These are phyloP conservation scores for Backusella parvicylindrica DNA, from an alignment of 192 early-diverging fungal species.

Conservation along the genomic window DNA sequence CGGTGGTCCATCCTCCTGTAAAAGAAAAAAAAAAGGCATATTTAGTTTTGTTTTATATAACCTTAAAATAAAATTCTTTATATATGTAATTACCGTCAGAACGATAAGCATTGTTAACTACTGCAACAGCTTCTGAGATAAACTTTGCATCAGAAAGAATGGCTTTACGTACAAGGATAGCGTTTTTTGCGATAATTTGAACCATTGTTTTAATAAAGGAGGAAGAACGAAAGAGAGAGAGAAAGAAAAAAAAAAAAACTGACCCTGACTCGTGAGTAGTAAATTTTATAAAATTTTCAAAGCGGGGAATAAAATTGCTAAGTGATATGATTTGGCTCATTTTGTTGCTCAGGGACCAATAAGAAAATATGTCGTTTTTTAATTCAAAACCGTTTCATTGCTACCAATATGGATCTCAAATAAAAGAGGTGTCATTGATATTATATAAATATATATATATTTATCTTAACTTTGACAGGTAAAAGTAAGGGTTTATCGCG, in stretches of 20 bases:
- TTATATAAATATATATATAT: too few relatives aligned
- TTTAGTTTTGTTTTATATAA: too few relatives aligned
- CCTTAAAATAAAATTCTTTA: too few relatives aligned
- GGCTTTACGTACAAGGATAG: background rate
- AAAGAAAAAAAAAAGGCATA: too few relatives aligned
- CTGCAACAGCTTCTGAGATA: background rate
- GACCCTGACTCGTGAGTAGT: background rate
- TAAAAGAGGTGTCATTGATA: too few relatives aligned
- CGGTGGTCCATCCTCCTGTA: conserved; percentile 48
- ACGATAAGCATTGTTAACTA: conserved; percentile 47
- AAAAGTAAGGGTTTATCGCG: too few relatives aligned
- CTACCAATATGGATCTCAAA: background rate
- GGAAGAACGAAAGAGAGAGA: background rate
- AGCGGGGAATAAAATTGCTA: background rate
- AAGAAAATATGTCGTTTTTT: background rate
- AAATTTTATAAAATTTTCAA: background rate
- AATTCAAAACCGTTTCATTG: background rate
- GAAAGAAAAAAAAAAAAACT: background rate
- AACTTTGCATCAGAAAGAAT: background rate
- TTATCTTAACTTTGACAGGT: too few relatives aligned
- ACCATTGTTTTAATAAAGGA: background rate
- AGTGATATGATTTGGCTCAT: background rate
- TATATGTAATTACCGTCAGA: conserved; percentile 31
- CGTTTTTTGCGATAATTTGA: background rate
- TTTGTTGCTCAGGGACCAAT: conserved; percentile 1